Base-by-base conservation (phyloP, 2,329 filamentous ascomycete species). In the Parafenestella ontariensis region DNA sequence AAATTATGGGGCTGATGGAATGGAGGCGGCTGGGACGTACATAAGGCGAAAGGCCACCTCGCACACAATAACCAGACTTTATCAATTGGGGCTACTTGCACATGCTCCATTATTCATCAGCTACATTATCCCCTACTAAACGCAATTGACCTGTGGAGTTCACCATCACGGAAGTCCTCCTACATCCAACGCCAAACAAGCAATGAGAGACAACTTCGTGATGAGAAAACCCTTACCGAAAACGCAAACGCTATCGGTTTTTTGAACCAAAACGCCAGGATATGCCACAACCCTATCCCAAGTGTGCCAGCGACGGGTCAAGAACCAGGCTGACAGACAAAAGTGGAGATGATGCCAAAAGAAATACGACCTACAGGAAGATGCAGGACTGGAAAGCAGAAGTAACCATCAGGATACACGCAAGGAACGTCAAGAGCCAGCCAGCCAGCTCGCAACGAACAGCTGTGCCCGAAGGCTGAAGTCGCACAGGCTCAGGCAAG, bases 401-500 rank as follows among this genome's bases (percentile, higher is more conserved):
- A 34, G 13, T n/a, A 23, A 9, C 24, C 5, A 26, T 23, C 37
- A 40, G 21, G 13, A 11, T 10, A 37, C 40, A 29, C 10, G 33
- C 29, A 21, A 54, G 26, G 43, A 47, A 4, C 8, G 15, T 15
- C 7, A 8, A 11, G 3, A 29, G 20, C 36, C 6, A 24, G 45
- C 21, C 29, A 24, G 28, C n/a, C 13, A 29, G n/a, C 41, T 26
- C n/a, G 3, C n/a, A 11, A 23, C 3, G 15, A 23, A 29, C 3
- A 21, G 11, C 2, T 5, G 40, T 24, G 37, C 10, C 7, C 37
- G 34, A 17, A 39, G 36, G 42, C 28, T 1, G 24, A 11, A 4
- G 50, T 46, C 23, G 37, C 23, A 49, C 46, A 31, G 15, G 24
- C 18, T 58, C 46, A 61, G 3, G 34, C 28, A 23, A 44, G 40